A percentile compares a stretch with the other conserved stretches of the same genome.
Evolutionary conservation across 2,329 filamentous ascomycete genomes (phyloP).

Genomic region (Ceratocystis smalleyi): DNA sequence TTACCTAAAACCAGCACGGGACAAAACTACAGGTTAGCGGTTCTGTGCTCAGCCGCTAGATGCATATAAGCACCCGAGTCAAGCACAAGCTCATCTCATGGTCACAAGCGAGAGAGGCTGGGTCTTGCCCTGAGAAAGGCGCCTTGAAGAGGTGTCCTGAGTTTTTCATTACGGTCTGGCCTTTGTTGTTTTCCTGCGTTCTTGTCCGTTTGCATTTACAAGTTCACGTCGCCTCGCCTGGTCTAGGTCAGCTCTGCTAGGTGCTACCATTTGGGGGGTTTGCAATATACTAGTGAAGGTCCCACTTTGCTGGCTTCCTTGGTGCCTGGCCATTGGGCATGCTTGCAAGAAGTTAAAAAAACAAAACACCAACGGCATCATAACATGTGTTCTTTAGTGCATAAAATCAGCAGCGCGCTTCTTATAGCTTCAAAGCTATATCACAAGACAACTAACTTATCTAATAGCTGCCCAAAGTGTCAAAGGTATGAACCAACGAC

Average conservation of each 20-base stretch:
- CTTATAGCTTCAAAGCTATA: background rate
- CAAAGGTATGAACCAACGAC: background rate
- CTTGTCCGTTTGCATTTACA: background rate
- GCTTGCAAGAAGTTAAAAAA: background rate
- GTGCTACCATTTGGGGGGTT: background rate
- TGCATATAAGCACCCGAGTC: background rate
- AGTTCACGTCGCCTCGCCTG: background rate
- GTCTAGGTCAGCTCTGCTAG: background rate
- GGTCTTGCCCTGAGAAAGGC: background rate
- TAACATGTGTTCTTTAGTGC: constrained; percentile 2
- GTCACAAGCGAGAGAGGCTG: background rate
- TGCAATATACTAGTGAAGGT: background rate
- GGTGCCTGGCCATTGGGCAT: background rate
- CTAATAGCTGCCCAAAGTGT: background rate
- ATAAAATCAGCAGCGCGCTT: background rate
- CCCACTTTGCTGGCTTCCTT: background rate
- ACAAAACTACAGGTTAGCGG: background rate
- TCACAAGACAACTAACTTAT: background rate
- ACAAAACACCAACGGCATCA: background rate
- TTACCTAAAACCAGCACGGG: background rate
- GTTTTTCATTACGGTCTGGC: background rate
- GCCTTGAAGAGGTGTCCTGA: too few relatives aligned
- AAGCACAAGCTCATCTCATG: background rate
- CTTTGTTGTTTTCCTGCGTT: background rate
- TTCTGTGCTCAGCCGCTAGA: background rate